phyloP scores from a whole-genome alignment of 2,329 filamentous ascomycete genomes.

The Colletotrichum abscissum region DNA sequence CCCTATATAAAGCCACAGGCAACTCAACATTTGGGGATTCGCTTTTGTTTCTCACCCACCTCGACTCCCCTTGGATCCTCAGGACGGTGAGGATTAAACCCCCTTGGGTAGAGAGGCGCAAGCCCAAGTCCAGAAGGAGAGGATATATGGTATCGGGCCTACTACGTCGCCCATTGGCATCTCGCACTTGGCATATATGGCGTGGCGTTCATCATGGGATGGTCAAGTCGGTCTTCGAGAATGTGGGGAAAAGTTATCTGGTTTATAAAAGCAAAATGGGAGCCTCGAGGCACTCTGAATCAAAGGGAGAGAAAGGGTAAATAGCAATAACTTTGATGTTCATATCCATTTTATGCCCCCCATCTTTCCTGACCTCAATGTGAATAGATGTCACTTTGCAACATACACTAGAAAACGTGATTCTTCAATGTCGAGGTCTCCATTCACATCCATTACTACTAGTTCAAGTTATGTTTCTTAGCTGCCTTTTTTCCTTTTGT shows the following conservation, averaged over 20 bases:
- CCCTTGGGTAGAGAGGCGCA: no score
- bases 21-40: no score
- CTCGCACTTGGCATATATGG: slow-evolving; percentile 15
- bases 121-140: not conserved
- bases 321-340: not conserved
- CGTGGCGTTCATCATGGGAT: slow-evolving; percentile 19
- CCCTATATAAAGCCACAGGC: no score
- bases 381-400: not conserved
- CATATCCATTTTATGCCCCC: not conserved
- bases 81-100: no score
- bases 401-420: not conserved
- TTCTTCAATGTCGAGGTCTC: not conserved
- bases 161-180: not conserved
- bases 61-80: no score
- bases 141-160: not conserved
- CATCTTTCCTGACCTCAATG: not conserved
- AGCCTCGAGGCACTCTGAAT: not conserved
- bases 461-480: not conserved
- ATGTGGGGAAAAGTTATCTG: not conserved
- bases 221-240: not conserved
- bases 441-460: not conserved
- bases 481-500: not conserved
- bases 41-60: no score
- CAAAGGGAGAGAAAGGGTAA: not conserved
- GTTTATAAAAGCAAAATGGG: not conserved